Conservation (phyloP, 306 rosid species). For the Quercus mongolica region DNA sequence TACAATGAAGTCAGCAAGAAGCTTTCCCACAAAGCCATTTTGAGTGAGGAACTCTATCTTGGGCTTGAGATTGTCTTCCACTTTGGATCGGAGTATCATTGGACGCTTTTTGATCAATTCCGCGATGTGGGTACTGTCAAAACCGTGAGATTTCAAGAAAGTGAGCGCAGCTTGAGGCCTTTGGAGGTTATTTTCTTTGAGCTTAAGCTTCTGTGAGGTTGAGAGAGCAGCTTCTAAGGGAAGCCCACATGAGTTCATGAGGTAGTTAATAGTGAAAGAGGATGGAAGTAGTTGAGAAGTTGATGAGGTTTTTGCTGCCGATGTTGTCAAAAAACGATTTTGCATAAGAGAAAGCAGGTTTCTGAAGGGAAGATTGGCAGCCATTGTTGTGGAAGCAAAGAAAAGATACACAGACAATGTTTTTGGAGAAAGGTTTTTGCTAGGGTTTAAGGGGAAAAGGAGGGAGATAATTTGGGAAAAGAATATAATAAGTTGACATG, state of each 20-base stretch:
- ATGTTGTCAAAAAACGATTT: neutral
- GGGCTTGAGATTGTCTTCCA: neutral
- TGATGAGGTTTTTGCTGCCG: neutral
- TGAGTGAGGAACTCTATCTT: neutral
- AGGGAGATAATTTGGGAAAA: too few relatives aligned
- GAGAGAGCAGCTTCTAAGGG: neutral
- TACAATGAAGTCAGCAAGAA: constrained; percentile 2
- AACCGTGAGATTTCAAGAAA: neutral
- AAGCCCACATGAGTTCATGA: neutral
- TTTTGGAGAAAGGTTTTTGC: too few relatives aligned
- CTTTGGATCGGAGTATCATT: neutral
- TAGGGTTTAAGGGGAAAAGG: too few relatives aligned
- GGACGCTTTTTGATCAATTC: neutral
- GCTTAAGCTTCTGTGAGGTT: neutral
- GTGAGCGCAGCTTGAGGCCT: neutral
- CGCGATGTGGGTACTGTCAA: neutral
- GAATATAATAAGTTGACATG: too few relatives aligned
- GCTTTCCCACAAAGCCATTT: neutral
- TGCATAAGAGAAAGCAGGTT: neutral
- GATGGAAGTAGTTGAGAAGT: neutral
- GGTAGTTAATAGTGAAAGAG: neutral
- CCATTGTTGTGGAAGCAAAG: neutral
- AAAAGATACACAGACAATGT: too few relatives aligned
- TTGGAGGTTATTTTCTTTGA: neutral
- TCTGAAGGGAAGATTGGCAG: neutral